Base-by-base conservation (phyloP, 2,329 filamentous ascomycete species). In the Paecilomyces fulvus region DNA sequence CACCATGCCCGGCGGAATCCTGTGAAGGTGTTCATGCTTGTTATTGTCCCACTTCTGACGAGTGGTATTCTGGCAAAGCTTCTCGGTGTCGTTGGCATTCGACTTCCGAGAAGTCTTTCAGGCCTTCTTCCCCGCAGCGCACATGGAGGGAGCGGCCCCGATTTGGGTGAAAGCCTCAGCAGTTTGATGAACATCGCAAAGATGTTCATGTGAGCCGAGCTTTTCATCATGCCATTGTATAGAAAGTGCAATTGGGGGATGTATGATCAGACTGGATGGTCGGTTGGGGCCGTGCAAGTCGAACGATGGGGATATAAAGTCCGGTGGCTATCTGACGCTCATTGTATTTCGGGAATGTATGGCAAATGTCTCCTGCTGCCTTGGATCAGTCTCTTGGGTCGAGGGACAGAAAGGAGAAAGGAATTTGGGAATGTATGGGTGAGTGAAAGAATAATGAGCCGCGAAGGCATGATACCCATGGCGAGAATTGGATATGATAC, bases 41-140 rank as follows among this genome's bases (percentile, higher is more conserved):
- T 96, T 60, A 82, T 96, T 65, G 84, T 96, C 82, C 92, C 92
- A 9, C 80, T 97, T 57, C 77, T 96, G 65, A 91, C 87, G 1
- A 90, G 90, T 53, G 92, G 92, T 30, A 87, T 89, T 28, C 75
- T 96, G 62, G 86, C 86, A 8, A 89, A 87, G 51, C 77, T 96
- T 49, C 81, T 96, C 50, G 83, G 83, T 37, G 84, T 86, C 68
- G 88, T 96, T 71, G 92, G 92, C 21, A 78, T 97, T 59, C 81
- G 86, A 60, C 73, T 96, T 61, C 92, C 92, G 0, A 72, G 73
- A 5, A 74, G 76, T 4, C 57, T 72, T 53, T 55, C 65, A 64
- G 69, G 68, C 4, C 66, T 70, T 30, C 65, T 64, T 49, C 63
- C 67, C 52, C 63, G 58, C 53, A 61, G 54, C 58, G 61, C 51